Evolutionary conservation across 306 rosid genomes (phyloP), one percentile per base, ranked within the genome.

Genomic region (Rubus parviflorus): DNA sequence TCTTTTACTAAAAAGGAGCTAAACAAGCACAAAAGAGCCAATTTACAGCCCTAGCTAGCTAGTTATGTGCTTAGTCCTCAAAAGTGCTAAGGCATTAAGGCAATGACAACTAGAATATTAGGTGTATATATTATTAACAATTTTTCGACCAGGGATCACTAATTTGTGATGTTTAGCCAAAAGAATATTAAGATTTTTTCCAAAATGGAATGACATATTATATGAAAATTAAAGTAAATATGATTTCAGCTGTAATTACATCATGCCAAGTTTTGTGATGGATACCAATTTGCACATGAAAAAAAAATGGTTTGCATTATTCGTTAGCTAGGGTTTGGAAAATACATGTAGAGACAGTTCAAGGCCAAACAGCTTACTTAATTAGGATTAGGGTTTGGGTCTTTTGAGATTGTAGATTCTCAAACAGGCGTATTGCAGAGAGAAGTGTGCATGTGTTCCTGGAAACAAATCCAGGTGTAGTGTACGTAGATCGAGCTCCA

Each of bases 401-500:
- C 37, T 23, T 60, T 0, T 60, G 65, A 60, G 37, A 60, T 25
- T 12, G 62, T 20, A 56, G 40, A 60, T 60, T 60, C 40, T 25
- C 40, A 13, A 60, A 60, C 65, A 25, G 45, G 12, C 15, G 13
- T 14, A 37, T 0, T 37, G 43, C 68, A 7, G 46, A 63, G 68
- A 61, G 42, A 63, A 37, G 68, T 14, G 68, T 63, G 68, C 45
- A 17, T 37, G 46, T 11, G 68, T 63, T 63, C 45, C 68, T 63
- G 5, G 13, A 63, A 63, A 63, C 68, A 63, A 63, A 37, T 63
- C 68, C 68, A 63, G 68, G 47, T 64, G 62, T 20, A 17, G 67
- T 61, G 67, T 25, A 14, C 42, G 42, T 61, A 23, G 67, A 61
- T 61, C n/a, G 67, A 62, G 67, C n/a, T 62, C 20, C 67, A 62